Evolutionary conservation across 306 rosid genomes (phyloP).

Genomic region (Vigna trinervia): DNA sequence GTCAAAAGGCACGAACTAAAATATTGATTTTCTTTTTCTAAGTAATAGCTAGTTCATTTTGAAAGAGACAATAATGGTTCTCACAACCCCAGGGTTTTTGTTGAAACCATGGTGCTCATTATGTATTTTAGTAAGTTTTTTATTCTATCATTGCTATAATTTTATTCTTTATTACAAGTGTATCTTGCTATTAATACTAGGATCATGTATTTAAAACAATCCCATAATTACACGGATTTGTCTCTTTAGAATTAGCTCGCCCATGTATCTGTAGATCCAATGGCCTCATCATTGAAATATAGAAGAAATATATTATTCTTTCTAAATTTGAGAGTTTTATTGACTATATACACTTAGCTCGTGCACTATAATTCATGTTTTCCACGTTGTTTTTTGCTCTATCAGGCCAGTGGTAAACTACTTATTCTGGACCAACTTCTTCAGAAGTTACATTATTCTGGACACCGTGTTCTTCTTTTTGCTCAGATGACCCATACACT

Average conservation of each 20-base stretch:
- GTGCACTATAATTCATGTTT: constrained; percentile 32
- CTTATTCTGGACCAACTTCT: constrained; percentile 87
- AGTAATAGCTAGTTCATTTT: neutral
- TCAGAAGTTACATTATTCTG: constrained; percentile 70
- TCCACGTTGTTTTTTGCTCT: constrained; percentile 29
- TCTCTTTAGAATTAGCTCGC: no score
- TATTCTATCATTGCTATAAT: no score
- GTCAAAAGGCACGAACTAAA: neutral
- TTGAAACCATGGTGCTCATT: no score
- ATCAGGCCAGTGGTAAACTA: constrained; percentile 93
- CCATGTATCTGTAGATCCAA: no score
- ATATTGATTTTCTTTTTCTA: neutral
- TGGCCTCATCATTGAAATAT: no score
- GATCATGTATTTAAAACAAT: no score
- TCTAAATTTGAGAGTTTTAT: neutral
- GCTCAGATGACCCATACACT: constrained; percentile 99
- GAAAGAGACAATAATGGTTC: constrained; percentile 9
- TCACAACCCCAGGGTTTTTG: neutral
- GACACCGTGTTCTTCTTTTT: constrained; percentile 92
- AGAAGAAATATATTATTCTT: no score
- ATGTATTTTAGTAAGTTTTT: no score
- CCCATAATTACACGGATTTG: no score
- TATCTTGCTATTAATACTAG: no score
- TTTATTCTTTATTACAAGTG: no score
- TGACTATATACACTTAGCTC: constrained; percentile 26